Base-by-base conservation (phyloP, 495 filamentous ascomycete species). In the Daldinia grandis region DNA sequence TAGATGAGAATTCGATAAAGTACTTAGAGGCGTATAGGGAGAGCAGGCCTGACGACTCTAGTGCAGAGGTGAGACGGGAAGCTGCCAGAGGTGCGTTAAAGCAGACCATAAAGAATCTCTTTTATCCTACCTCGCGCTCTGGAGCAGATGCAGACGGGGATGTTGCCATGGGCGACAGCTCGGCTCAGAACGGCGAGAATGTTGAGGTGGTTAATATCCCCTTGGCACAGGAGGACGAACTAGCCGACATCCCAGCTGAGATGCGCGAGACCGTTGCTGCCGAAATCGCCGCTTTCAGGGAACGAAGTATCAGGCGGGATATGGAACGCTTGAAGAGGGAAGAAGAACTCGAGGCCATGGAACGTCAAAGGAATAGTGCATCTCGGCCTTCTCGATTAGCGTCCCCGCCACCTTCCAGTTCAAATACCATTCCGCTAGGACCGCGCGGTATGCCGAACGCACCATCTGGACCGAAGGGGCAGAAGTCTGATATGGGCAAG, bases 191-290 rank as follows among this genome's bases (percentile, higher is more conserved):
- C 50, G 88, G 82, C 35, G 86, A 86, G 31, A 85, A 92, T 63
- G 87, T 88, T 21, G 94, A 97, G 80, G 90, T 98, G 33, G 90
- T 98, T 69, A 97, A 93, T 44, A 98, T 97, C 66, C 91, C 93
- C 4, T 87, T 97, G 37, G 91, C 92, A 7, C 87, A 90, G 27
- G 95, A 99, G 71, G 95, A 99, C 76, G 95, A 99, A 73, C 84
- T 99, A 30, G 91, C 93, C 42, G 96, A 99, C 74, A 97, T 99
- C 61, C 95, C 95, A 2, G 90, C 92, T 10, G 95, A 98, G 74
- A 95, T 95, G 94, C 90, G 95, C n/a, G 95, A 95, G 74, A 97
- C 91, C 7, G 95, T 99, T 25, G 93, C 95, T 7, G 91, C 91
- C 66, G 96, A 99, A 72, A 99, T 99, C 69, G 87, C 92, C 7